Conservation (phyloP, 352 stramenopile genomes). For the Globisporangium okanoganense region DNA sequence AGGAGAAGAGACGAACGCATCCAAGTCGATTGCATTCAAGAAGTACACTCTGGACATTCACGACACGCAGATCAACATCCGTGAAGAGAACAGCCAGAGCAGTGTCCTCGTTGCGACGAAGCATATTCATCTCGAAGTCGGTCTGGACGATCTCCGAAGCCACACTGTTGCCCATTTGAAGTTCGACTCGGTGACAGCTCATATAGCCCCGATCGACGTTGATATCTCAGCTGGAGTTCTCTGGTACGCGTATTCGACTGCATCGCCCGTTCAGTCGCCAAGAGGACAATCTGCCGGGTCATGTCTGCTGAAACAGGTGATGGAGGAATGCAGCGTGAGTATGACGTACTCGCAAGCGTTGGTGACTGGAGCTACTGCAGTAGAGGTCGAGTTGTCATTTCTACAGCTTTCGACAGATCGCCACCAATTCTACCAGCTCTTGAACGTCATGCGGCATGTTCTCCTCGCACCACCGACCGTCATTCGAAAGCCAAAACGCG, state of each 20-base stretch:
- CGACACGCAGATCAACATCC: conserved; percentile 76
- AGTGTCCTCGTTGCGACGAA: conserved; percentile 69
- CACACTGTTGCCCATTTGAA: conserved; percentile 56
- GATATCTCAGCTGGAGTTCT: conserved; percentile 66
- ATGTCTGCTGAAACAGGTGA: conserved; percentile 61
- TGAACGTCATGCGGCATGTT: conserved; percentile 74
- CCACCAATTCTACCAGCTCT: conserved; percentile 80
- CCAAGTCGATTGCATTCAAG: conserved; percentile 49
- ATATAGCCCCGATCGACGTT: conserved; percentile 71
- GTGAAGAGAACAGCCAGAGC: conserved; percentile 60
- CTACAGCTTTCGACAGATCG: conserved; percentile 69
- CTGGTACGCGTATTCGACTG: conserved; percentile 54
- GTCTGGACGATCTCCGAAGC: conserved; percentile 34
- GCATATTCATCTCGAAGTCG: conserved; percentile 74
- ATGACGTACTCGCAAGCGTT: conserved; percentile 52
- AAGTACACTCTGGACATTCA: conserved; percentile 74
- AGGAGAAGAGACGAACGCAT: conserved; percentile 15
- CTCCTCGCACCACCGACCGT: conserved; percentile 60
- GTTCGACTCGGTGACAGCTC: conserved; percentile 65
- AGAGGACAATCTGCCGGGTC: conserved; percentile 18
- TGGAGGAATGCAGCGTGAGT: conserved; percentile 74
- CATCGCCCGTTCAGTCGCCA: conserved; percentile 6
- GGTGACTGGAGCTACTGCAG: conserved; percentile 34
- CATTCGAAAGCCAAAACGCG: conserved; percentile 17
- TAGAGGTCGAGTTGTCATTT: conserved; percentile 66